Conservation (phyloP, 352 stramenopile species). For the Globisporangium polare region DNA sequence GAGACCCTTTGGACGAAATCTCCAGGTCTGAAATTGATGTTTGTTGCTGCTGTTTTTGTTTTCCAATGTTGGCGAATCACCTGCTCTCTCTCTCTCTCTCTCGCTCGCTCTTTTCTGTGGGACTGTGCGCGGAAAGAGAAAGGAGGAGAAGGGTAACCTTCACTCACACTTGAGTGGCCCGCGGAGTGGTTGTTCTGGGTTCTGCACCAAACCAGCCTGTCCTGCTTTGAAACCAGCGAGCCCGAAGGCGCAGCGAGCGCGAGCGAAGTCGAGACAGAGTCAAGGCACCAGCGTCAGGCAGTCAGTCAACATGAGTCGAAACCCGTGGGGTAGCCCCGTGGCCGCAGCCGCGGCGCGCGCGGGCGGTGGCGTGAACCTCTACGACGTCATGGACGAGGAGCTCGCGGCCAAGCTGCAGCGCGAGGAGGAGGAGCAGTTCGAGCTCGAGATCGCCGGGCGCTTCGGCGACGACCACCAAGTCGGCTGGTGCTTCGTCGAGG, state of each 20-base stretch:
- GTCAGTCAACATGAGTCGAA: conserved; percentile 17
- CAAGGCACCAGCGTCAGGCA: background rate
- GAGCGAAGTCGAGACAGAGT: background rate
- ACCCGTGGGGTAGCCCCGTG: conserved; percentile 29
- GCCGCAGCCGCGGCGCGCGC: conserved; percentile 17
- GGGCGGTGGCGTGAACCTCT: conserved; percentile 36
- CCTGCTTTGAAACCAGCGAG: conserved; percentile 9
- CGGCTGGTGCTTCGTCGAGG: conserved; percentile 74
- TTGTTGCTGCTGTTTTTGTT: too few relatives aligned
- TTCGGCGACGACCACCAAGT: conserved; percentile 56
- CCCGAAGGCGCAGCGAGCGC: background rate
- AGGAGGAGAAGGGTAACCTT: conserved; percentile 6
- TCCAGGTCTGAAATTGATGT: too few relatives aligned
- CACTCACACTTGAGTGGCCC: conserved; percentile 20
- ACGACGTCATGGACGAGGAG: conserved; percentile 71
- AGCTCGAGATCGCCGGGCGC: conserved; percentile 55
- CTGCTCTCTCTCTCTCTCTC: too few relatives aligned
- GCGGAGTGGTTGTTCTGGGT: conserved; percentile 13
- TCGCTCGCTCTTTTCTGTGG: conserved; percentile 4
- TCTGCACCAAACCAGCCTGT: conserved; percentile 8
- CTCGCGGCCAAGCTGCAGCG: conserved; percentile 63
- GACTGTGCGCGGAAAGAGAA: background rate
- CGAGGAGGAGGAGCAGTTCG: conserved; percentile 66
- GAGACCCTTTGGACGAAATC: too few relatives aligned
- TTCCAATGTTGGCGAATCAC: too few relatives aligned